Evolutionary conservation across 441 rosid genomes (phyloP).

Genomic region (Populus trichocarpa): DNA sequence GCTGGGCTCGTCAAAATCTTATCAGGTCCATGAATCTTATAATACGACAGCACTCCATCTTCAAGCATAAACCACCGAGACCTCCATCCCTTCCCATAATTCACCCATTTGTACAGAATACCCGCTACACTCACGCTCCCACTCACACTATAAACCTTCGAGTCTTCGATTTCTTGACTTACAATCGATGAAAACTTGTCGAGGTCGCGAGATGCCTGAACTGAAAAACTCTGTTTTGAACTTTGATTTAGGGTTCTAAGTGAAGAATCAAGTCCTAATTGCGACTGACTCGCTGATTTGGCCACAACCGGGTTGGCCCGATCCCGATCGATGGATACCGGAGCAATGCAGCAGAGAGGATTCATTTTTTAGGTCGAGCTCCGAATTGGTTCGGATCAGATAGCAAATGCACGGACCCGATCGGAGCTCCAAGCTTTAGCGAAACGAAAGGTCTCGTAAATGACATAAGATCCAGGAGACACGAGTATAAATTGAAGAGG

Average conservation of each 20-base stretch:
- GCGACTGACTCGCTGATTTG: conserved; percentile 46
- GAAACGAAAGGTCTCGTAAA: conserved; percentile 26
- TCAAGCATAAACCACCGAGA: conserved; percentile 83
- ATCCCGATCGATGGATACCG: conserved; percentile 88
- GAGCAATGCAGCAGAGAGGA: conserved; percentile 99
- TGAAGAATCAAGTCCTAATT: conserved; percentile 32
- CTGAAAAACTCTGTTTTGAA: conserved; percentile 52
- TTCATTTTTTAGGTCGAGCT: conserved; percentile 40
- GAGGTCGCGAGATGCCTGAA: conserved; percentile 64
- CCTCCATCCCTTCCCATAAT: conserved; percentile 94
- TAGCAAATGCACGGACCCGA: conserved; percentile 25
- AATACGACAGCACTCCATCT: conserved; percentile 86
- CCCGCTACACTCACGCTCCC: conserved; percentile 60
- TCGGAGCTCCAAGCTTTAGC: conserved; percentile 27
- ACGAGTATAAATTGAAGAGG: background rate
- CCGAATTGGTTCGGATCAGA: background rate
- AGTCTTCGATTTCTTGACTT: conserved; percentile 27
- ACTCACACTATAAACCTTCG: conserved; percentile 36
- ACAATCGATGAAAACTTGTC: conserved; percentile 28
- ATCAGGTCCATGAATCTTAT: conserved; percentile 88
- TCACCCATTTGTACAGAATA: conserved; percentile 91
- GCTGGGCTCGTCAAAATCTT: conserved; percentile 70
- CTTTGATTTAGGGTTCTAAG: conserved; percentile 28
- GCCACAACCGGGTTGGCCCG: conserved; percentile 53
- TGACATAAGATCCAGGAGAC: conserved; percentile 34